Percentiles rank a stretch among this genome's conserved stretches.
Evolutionary conservation across 805 yeast genomes (phyloP).

Genomic region (Kockiozyma suomiensis): DNA sequence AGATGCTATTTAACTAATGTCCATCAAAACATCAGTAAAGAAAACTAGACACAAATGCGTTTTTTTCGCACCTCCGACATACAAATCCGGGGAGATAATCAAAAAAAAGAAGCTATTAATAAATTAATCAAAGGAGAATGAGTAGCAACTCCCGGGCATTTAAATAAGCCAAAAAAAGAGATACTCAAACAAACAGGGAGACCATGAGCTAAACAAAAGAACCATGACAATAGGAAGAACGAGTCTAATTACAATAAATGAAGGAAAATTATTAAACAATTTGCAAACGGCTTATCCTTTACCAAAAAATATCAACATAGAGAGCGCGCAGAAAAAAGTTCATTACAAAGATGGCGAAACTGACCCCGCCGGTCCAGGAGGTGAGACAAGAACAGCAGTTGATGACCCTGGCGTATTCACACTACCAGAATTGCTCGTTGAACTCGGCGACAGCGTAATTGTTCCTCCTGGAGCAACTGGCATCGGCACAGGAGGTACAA

Average conservation of each 20-base stretch:
- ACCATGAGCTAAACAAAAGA: not conserved
- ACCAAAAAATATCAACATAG: not conserved
- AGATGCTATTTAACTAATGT: too few species aligned
- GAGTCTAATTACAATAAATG: not conserved
- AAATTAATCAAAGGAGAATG: too few species aligned
- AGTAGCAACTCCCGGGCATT: too few species aligned
- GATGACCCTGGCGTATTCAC: conserved; percentile 7
- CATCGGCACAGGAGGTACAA: conserved; percentile 9
- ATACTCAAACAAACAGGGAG: not conserved
- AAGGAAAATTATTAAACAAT: too few species aligned
- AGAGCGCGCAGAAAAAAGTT: not conserved
- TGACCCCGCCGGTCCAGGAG: not conserved
- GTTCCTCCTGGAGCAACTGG: conserved; percentile 1
- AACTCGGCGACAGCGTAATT: conserved; percentile 2
- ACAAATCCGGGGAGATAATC: too few species aligned
- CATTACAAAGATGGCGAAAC: not conserved
- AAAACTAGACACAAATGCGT: too few species aligned
- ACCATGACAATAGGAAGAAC: not conserved
- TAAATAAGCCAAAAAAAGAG: too few species aligned
- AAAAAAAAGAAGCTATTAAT: too few species aligned
- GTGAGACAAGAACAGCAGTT: not conserved
- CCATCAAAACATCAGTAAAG: too few species aligned
- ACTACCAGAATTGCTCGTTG: conserved; percentile 3
- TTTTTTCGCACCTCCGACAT: too few species aligned
- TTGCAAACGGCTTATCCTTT: too few species aligned